Conservation (phyloP, 2,329 filamentous ascomycete genomes). For the Colletotrichum sp. region DNA sequence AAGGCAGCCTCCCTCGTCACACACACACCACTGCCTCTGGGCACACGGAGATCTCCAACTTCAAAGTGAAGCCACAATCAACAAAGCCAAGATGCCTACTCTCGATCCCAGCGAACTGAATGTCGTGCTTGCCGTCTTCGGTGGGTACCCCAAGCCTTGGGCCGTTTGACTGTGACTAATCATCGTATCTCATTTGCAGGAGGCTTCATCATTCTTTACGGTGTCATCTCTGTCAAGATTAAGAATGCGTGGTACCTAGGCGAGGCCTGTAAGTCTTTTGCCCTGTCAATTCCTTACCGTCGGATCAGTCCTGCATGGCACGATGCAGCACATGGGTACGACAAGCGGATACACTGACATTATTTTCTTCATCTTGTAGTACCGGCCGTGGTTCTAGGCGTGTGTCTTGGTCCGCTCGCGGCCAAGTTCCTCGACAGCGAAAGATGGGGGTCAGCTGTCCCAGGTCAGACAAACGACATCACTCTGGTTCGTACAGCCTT, state of each 20-base stretch:
- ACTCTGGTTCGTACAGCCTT: constrained; percentile 37
- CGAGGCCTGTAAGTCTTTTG: constrained; percentile 50
- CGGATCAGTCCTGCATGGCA: neutral
- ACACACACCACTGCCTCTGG: constrained; percentile 1
- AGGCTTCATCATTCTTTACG: constrained; percentile 52
- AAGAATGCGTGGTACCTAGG: constrained; percentile 59
- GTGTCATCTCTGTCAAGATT: constrained; percentile 56
- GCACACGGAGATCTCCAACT: neutral
- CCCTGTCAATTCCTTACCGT: neutral
- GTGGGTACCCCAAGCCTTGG: constrained; percentile 30
- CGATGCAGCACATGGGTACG: neutral
- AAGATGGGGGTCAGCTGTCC: constrained; percentile 40
- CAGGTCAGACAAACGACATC: constrained; percentile 37
- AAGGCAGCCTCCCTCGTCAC: constrained; percentile 8
- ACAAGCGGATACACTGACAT: neutral
- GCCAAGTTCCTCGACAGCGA: constrained; percentile 56
- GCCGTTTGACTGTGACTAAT: neutral
- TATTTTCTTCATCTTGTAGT: constrained; percentile 38
- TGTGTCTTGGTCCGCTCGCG: constrained; percentile 58
- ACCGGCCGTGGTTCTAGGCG: constrained; percentile 58
- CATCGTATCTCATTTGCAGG: constrained; percentile 32
- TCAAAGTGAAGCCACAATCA: neutral
- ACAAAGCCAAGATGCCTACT: constrained; percentile 24
- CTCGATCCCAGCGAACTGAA: constrained; percentile 43
- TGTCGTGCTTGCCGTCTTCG: constrained; percentile 51